phyloP scores from a whole-genome alignment of 768 basidiomycete genomes.

The Pleurotus pulmonarius region DNA sequence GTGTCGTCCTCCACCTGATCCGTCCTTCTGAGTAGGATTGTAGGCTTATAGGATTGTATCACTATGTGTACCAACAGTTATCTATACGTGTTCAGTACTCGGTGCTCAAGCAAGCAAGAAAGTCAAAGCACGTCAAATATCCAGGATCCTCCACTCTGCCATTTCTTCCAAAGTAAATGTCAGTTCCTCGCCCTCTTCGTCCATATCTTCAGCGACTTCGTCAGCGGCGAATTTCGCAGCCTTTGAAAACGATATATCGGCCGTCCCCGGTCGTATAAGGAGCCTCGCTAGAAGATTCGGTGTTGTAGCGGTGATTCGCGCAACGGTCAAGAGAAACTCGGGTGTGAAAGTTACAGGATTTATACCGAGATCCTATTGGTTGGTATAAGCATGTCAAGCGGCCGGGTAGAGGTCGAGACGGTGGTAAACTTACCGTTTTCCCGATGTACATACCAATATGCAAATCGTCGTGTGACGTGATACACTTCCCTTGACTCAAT shows the following conservation, averaged over 20 bases:
- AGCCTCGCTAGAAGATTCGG: neutral
- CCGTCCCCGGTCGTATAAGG: neutral
- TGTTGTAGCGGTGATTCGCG: slow-evolving; percentile 23
- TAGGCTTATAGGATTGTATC: no score
- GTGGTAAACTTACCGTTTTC: slow-evolving; percentile 41
- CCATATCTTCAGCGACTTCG: neutral
- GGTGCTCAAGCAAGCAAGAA: neutral
- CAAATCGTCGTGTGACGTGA: slow-evolving; percentile 23
- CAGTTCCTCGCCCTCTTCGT: neutral
- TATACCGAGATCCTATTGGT: slow-evolving; percentile 51
- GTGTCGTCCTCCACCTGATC: no score
- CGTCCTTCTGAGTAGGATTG: no score
- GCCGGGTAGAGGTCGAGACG: neutral
- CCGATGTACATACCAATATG: slow-evolving; percentile 31
- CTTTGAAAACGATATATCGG: slow-evolving; percentile 8
- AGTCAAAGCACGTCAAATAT: no score
- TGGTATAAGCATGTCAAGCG: neutral
- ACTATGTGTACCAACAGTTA: neutral
- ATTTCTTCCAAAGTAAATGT: neutral
- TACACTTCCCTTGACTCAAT: slow-evolving; percentile 23
- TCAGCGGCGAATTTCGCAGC: neutral
- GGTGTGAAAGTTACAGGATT: slow-evolving; percentile 59
- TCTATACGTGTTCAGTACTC: neutral
- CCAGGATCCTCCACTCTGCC: neutral
- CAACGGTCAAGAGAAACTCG: slow-evolving; percentile 50